phyloP scores from a whole-genome alignment of 306 rosid species.

The Glycine latifolia region DNA sequence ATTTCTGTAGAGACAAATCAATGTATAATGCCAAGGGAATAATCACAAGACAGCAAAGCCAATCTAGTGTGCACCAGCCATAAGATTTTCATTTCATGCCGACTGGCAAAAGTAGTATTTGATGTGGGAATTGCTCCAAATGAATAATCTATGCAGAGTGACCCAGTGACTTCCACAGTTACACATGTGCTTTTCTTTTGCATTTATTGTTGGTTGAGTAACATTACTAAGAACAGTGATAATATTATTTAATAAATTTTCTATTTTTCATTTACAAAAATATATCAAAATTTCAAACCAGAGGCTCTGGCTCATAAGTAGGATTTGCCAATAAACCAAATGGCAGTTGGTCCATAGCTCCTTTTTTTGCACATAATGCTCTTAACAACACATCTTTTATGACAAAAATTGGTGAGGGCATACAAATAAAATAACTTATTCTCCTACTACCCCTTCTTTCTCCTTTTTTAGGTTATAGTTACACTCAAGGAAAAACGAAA shows the following conservation, averaged over 20 bases:
- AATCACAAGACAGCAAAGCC: conserved; percentile 16
- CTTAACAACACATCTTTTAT: conserved; percentile 1
- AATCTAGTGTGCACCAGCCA: conserved; percentile 16
- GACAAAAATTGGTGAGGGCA: background rate
- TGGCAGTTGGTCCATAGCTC: background rate
- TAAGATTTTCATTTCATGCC: conserved; percentile 16
- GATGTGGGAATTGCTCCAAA: conserved; percentile 20
- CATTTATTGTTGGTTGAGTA: background rate
- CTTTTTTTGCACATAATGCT: background rate
- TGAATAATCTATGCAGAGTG: background rate
- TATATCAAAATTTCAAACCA: conserved; percentile 10
- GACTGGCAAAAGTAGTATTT: conserved; percentile 1
- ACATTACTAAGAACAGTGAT: background rate
- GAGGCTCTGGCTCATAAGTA: background rate
- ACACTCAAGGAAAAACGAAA: background rate
- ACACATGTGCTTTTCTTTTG: too few species aligned
- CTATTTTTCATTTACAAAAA: background rate
- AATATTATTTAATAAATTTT: background rate
- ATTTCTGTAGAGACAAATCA: conserved; percentile 30
- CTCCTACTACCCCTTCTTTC: background rate
- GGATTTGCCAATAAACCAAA: background rate
- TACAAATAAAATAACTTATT: background rate
- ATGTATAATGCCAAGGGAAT: conserved; percentile 14
- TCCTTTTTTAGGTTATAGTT: background rate
- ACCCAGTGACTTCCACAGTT: too few species aligned